phyloP scores from a whole-genome alignment of 441 rosid species.

The Corymbia citriodora region DNA sequence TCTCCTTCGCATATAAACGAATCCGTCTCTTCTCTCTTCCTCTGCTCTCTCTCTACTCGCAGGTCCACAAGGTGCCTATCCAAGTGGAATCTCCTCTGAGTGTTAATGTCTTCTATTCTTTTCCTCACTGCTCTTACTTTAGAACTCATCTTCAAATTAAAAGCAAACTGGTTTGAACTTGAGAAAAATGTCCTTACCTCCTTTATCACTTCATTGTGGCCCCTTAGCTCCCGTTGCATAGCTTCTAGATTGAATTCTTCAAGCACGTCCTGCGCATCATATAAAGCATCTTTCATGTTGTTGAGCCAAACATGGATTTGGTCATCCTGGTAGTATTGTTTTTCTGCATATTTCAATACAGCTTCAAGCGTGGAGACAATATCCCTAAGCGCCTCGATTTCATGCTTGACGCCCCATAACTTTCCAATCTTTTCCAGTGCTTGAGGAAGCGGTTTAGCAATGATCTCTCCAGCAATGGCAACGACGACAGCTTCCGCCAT shows the following conservation, averaged over 20 bases:
- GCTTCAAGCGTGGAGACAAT: accelerated
- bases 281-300: background rate
- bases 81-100: accelerated
- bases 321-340: background rate
- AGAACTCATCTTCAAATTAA: accelerated
- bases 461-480: background rate
- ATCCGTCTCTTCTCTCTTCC: background rate
- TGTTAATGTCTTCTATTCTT: background rate
- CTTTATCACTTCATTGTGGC: background rate
- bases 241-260: background rate
- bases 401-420: background rate
- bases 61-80: accelerated
- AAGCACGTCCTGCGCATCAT: accelerated
- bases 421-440: background rate
- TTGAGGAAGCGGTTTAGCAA: background rate
- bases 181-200: background rate
- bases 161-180: background rate
- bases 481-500: background rate
- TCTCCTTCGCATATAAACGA: background rate
- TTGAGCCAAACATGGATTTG: accelerated
- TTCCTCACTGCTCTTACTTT: background rate
- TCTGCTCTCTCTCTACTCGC: background rate
- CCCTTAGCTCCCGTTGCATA: background rate
- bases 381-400: accelerated
- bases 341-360: background rate